Evolutionary conservation across 768 basidiomycete genomes (phyloP).

Genomic region (Asterophora parasitica): DNA sequence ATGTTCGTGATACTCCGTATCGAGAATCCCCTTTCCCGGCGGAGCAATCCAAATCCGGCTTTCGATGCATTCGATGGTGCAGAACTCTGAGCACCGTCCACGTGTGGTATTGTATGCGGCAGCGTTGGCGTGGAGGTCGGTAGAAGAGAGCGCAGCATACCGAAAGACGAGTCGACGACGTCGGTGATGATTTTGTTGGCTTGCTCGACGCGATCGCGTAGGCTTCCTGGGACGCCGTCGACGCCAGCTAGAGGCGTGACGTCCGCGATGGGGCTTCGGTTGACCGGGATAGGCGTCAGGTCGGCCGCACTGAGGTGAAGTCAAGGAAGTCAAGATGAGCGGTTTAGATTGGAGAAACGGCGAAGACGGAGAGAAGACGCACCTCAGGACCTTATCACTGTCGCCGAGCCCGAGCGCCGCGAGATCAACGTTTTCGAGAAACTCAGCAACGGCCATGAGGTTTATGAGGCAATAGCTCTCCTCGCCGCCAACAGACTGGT

Average conservation of each 20-base stretch:
- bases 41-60: conserved; percentile 61
- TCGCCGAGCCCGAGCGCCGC: conserved; percentile 58
- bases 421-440: conserved; percentile 91
- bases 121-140: conserved; percentile 37
- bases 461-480: conserved; percentile 93
- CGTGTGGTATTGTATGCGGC: conserved; percentile 14
- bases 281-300: conserved; percentile 75
- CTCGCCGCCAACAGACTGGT: conserved; percentile 65
- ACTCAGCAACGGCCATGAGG: conserved; percentile 92
- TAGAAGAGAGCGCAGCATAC: conserved; percentile 76
- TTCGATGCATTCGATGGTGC: conserved; percentile 38
- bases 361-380: conserved; percentile 14
- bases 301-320: conserved; percentile 56
- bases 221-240: conserved; percentile 44
- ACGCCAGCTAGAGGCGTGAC: conserved; percentile 40
- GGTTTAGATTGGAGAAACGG: neutral
- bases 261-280: conserved; percentile 45
- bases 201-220: conserved; percentile 74
- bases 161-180: conserved; percentile 88
- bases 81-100: conserved; percentile 14
- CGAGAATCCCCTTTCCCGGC: conserved; percentile 77
- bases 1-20: conserved; percentile 73
- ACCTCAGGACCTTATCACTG: conserved; percentile 56
- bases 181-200: conserved; percentile 82
- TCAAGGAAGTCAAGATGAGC: neutral